Conservation (phyloP, 2,329 filamentous ascomycete species). For the Pestalotiopsis sp. region DNA sequence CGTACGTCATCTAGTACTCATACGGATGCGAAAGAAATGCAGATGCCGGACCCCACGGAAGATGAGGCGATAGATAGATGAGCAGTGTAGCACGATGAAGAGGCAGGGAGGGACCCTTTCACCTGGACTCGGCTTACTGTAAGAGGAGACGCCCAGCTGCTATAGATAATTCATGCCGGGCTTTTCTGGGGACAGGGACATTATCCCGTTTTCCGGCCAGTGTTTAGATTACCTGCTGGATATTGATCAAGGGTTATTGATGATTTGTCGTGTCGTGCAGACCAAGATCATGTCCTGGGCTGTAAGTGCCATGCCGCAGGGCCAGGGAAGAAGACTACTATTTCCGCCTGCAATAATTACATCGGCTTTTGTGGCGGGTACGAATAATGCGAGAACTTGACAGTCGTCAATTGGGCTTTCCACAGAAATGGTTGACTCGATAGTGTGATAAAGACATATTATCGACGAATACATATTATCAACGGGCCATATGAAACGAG, state of each 20-base stretch:
- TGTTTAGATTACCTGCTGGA: background rate
- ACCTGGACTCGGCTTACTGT: background rate
- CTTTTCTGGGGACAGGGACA: background rate
- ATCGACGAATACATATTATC: background rate
- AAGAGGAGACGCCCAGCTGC: background rate
- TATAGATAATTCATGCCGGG: background rate
- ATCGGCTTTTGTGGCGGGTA: too few relatives aligned
- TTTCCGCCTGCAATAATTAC: too few relatives aligned
- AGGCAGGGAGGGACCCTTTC: background rate
- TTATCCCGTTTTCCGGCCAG: background rate
- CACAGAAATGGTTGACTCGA: too few relatives aligned
- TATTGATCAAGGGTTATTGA: background rate
- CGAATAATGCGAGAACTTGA: too few relatives aligned
- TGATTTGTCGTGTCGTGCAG: background rate
- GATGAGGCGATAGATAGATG: background rate
- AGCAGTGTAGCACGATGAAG: background rate
- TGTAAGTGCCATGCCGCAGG: too few relatives aligned
- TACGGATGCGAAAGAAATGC: background rate
- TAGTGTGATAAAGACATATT: too few relatives aligned
- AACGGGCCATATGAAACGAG: background rate
- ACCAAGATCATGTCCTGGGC: background rate
- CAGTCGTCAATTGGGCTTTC: too few relatives aligned
- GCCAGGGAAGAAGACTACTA: too few relatives aligned
- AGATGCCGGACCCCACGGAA: background rate
- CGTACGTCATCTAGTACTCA: background rate